phyloP scores from a whole-genome alignment of 495 filamentous ascomycete species.

The Amphirosellinia nigrospora region DNA sequence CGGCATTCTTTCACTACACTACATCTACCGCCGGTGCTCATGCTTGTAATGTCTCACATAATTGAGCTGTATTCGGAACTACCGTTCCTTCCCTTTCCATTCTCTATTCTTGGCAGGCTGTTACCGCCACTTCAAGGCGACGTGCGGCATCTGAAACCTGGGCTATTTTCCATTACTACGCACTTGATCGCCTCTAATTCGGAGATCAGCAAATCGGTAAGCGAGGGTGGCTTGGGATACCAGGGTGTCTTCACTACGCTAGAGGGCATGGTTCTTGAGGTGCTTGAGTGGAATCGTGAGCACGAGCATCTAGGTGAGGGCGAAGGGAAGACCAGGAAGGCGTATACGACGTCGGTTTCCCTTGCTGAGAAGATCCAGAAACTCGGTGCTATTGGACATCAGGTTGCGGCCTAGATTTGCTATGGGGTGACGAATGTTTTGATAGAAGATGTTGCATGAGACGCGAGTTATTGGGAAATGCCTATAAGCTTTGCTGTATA shows the following conservation, averaged over 20 bases:
- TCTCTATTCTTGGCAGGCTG: slow-evolving; percentile 47
- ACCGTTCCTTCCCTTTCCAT: slow-evolving; percentile 37
- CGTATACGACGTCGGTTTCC: slow-evolving; percentile 47
- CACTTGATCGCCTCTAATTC: slow-evolving; percentile 57
- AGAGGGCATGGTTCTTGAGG: slow-evolving; percentile 59
- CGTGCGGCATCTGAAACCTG: slow-evolving; percentile 59
- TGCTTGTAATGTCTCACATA: slow-evolving; percentile 55
- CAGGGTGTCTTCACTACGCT: slow-evolving; percentile 56
- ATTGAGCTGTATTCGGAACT: slow-evolving; percentile 58
- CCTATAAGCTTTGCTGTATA: not conserved
- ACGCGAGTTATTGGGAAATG: not conserved
- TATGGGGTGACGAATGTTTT: not conserved
- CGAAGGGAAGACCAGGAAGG: slow-evolving; percentile 30
- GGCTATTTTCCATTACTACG: slow-evolving; percentile 58
- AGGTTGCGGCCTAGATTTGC: slow-evolving; percentile 20
- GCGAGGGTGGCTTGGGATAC: slow-evolving; percentile 60
- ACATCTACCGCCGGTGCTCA: slow-evolving; percentile 48
- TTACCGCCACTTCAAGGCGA: slow-evolving; percentile 52
- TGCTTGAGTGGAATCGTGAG: slow-evolving; percentile 59
- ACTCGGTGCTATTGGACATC: slow-evolving; percentile 30
- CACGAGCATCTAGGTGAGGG: slow-evolving; percentile 34
- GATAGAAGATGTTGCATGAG: not conserved
- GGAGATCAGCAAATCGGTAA: slow-evolving; percentile 48
- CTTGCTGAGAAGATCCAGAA: slow-evolving; percentile 49
- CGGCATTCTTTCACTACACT: slow-evolving; percentile 41